Conservation (phyloP, 371 early-diverging fungal species). For the Nematocida sp. region DNA sequence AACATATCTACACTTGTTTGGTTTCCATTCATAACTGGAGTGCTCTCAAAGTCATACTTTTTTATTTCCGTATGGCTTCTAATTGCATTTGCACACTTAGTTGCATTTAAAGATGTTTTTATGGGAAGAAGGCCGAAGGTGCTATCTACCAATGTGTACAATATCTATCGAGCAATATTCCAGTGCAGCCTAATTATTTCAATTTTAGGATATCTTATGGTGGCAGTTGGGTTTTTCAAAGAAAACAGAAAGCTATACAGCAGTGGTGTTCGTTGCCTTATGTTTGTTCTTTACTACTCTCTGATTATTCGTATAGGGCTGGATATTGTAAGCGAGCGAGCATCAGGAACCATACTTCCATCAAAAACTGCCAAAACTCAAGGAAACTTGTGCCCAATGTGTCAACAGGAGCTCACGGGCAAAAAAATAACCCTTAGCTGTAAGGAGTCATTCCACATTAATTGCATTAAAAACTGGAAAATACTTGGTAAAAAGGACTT, state of each 20-base stretch:
- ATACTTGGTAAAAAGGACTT: constrained; percentile 84
- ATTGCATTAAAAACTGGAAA: constrained; percentile 87
- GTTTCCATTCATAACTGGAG: constrained; percentile 59
- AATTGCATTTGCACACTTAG: constrained; percentile 39
- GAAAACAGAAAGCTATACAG: background rate
- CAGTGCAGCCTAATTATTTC: constrained; percentile 22
- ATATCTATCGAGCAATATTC: constrained; percentile 36
- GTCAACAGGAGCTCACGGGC: constrained; percentile 3
- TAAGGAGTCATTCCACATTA: constrained; percentile 74
- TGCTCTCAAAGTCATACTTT: constrained; percentile 43
- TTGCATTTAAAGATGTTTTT: constrained; percentile 50
- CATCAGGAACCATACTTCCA: constrained; percentile 53
- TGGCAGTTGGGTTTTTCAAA: constrained; percentile 50
- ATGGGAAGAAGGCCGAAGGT: constrained; percentile 41
- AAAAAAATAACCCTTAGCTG: constrained; percentile 66
- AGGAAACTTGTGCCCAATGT: constrained; percentile 50
- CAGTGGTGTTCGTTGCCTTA: constrained; percentile 32
- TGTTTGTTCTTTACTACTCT: constrained; percentile 67
- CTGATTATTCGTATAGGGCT: constrained; percentile 66
- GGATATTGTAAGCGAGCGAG: constrained; percentile 59
- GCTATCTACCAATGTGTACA: constrained; percentile 35
- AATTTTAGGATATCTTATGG: constrained; percentile 22
- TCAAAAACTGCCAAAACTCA: constrained; percentile 27
- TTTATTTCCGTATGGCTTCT: constrained; percentile 58
- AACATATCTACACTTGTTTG: constrained; percentile 54